Evolutionary conservation across 495 filamentous ascomycete genomes (phyloP).

Genomic region (Penicillium soppii): DNA sequence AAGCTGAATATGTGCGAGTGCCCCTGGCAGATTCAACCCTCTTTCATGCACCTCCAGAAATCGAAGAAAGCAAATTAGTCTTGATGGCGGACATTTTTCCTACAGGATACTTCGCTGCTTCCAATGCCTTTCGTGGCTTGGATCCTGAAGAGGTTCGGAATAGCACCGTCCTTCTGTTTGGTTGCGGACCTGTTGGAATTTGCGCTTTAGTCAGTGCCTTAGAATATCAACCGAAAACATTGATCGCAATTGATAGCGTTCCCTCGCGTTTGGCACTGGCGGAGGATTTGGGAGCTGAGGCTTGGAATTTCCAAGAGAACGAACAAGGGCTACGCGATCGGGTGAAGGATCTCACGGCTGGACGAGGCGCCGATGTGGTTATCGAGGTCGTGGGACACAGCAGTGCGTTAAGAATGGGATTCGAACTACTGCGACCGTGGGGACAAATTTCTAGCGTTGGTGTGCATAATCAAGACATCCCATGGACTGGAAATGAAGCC

Average conservation of each 20-base stretch:
- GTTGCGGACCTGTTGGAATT: conserved; percentile 82
- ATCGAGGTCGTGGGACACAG: conserved; percentile 85
- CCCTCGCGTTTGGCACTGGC: conserved; percentile 71
- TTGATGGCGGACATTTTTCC: conserved; percentile 59
- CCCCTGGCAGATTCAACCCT: conserved; percentile 79
- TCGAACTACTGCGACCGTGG: conserved; percentile 84
- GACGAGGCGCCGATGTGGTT: conserved; percentile 80
- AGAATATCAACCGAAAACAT: conserved; percentile 66
- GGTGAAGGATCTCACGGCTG: conserved; percentile 71
- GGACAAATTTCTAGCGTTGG: conserved; percentile 80
- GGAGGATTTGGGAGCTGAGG: conserved; percentile 69
- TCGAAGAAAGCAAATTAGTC: conserved; percentile 71
- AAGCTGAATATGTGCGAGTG: conserved; percentile 83
- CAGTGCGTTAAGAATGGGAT: conserved; percentile 72
- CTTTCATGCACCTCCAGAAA: conserved; percentile 63
- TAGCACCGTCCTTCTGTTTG: conserved; percentile 72
- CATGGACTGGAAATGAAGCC: conserved; percentile 79
- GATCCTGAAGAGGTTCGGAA: conserved; percentile 52
- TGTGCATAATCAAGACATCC: conserved; percentile 85
- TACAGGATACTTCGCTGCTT: conserved; percentile 81
- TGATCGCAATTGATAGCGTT: conserved; percentile 82
- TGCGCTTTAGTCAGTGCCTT: conserved; percentile 78
- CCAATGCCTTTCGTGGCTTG: conserved; percentile 66
- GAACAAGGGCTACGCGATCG: conserved; percentile 52
- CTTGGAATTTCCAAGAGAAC: conserved; percentile 71